Base-by-base conservation (phyloP, 148 eudicot species). In the Dianthus caryophyllus region DNA sequence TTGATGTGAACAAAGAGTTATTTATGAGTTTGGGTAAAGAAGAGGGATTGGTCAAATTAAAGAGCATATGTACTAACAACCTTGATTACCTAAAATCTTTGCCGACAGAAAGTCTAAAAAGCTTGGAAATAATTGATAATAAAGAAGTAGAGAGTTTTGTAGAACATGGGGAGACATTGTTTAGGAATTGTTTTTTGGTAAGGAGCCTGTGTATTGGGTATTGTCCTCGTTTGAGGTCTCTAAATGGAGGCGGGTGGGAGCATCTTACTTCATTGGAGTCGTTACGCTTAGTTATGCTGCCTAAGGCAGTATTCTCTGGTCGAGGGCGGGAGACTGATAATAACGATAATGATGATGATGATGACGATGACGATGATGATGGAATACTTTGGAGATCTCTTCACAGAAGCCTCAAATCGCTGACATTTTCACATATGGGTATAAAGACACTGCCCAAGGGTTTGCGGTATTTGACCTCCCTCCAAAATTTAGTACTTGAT, bases 381-480 rank as follows among this genome's bases (percentile, higher is more conserved):
- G 56, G 21, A 1, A 64, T 20, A 47, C 65, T 48, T 20, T 72
- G 70, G 70, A 66, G 53, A 22, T 50, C 44, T 46, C 38, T 75
- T 46, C 14, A n/a, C 0, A 36, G 26, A 5, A 24, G 36, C 9
- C 70, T 69, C 41, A 52, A 48, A 27, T 3, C 24, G 11, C 29
- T 74, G 18, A 0, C 24, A 7, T 18, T 74, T 0, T 0, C 0
- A 13, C 0, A 1, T 3, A 16, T 48, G 0, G 18, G 15, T 9
- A 49, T 73, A 66, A 8, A 13, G 39, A 44, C 2, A 0, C 60
- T 73, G 25, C 71, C 71, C 2, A 21, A 50, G 6, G 71, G 77
- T 27, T 33, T 74, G 52, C 60, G 33, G 17, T 30, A 67, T 46
- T 33, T 74, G n/a, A 59, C 62, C 67, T 17, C 67, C 67, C 77